phyloP scores from a whole-genome alignment of 78 protist species.

The Protostelium mycophagum region DNA sequence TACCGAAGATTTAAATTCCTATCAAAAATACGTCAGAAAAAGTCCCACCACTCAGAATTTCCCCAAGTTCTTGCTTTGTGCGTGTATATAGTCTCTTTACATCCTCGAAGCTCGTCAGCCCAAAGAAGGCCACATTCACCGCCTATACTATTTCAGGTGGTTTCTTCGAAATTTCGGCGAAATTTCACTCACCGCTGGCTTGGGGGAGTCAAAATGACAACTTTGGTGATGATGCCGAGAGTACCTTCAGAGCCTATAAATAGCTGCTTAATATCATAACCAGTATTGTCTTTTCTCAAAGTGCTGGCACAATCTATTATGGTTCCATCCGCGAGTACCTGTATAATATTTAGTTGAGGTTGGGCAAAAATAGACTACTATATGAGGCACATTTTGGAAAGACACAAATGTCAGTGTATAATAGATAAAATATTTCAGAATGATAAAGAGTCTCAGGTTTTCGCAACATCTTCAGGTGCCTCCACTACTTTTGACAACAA shows the following conservation, averaged over 20 bases:
- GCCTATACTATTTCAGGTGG: not conserved
- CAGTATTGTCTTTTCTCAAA: slow-evolving; percentile 90
- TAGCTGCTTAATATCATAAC: slow-evolving; percentile 91
- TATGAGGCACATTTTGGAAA: no score
- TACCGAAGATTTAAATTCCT: no score
- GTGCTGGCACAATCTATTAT: slow-evolving; percentile 57
- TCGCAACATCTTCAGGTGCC: no score
- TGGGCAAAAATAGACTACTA: no score
- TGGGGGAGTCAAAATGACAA: slow-evolving; percentile 55
- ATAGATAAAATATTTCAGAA: no score
- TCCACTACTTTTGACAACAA: no score
- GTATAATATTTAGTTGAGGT: no score
- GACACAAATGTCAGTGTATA: no score
- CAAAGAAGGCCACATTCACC: slow-evolving; percentile 71
- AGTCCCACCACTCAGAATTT: slow-evolving; percentile 65
- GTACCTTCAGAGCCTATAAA: slow-evolving; percentile 96
- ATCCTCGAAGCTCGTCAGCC: slow-evolving; percentile 29
- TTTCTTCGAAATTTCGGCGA: not conserved
- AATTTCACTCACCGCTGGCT: slow-evolving; percentile 15
- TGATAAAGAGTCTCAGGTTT: no score
- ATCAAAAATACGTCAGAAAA: no score
- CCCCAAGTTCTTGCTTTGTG: slow-evolving; percentile 72
- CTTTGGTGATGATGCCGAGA: slow-evolving; percentile 88
- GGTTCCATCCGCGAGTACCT: slow-evolving; percentile 79
- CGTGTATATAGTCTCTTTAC: slow-evolving; percentile 15